Evolutionary conservation across 163 green algal species (phyloP).

Genomic region (Chlorella variabilis): DNA sequence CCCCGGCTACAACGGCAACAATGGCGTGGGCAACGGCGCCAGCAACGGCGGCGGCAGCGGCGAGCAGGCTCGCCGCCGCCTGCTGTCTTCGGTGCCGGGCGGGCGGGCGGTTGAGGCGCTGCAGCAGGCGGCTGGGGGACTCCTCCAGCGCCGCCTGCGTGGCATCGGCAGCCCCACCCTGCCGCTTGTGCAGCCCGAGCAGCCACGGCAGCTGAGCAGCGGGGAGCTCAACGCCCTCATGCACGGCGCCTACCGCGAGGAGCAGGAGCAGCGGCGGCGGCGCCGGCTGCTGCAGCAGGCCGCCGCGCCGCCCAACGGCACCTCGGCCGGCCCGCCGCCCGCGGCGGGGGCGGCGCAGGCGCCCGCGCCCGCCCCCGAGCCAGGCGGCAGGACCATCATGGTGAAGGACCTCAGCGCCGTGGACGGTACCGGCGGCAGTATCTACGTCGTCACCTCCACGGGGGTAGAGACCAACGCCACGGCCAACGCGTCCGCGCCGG

Average conservation of each 20-base stretch:
- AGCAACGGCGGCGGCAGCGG: neutral
- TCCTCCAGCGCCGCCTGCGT: neutral
- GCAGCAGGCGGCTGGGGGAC: no score
- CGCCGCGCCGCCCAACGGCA: neutral
- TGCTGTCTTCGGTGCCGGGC: no score
- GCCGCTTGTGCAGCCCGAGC: neutral
- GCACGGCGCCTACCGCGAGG: neutral
- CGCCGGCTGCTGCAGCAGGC: neutral
- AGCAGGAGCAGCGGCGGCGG: neutral
- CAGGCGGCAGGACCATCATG: no score
- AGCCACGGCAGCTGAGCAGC: conserved; percentile 5
- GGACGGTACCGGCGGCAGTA: neutral
- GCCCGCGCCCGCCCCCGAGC: neutral
- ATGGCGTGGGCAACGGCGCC: neutral
- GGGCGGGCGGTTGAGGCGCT: neutral
- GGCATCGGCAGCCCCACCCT: neutral
- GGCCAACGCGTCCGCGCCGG: no score
- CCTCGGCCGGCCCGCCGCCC: neutral
- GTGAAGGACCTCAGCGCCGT: neutral
- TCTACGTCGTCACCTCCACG: conserved; percentile 9
- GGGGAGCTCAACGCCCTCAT: neutral
- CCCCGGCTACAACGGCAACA: neutral
- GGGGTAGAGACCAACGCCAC: neutral
- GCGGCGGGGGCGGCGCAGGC: neutral
- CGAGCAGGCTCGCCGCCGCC: no score